phyloP scores from a whole-genome alignment of 2,329 filamentous ascomycete genomes.

The Arthrobotrys musiformis region DNA sequence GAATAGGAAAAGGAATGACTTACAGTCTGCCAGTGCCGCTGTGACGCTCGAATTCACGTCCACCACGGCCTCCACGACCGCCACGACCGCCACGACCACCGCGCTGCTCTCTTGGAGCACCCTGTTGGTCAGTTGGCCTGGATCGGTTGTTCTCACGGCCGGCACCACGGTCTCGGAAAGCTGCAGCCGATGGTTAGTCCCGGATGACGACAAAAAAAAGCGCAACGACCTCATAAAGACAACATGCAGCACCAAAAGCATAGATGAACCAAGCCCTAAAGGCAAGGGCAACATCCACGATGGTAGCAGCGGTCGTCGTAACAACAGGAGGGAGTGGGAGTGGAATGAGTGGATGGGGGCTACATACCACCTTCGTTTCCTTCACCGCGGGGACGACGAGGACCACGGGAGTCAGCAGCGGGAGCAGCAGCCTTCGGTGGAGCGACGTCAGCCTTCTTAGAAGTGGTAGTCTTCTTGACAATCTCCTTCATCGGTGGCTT shows the following conservation, averaged over 20 bases:
- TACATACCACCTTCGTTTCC: slow-evolving; percentile 57
- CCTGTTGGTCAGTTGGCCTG: slow-evolving; percentile 78
- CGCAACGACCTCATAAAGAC: slow-evolving; percentile 27
- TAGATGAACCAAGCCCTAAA: background rate
- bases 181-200: slow-evolving; percentile 64
- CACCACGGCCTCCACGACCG: slow-evolving; percentile 66
- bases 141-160: slow-evolving; percentile 84
- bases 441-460: slow-evolving; percentile 83
- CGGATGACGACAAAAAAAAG: slow-evolving; percentile 43
- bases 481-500: slow-evolving; percentile 85
- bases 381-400: slow-evolving; percentile 59
- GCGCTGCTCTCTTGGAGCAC: slow-evolving; percentile 63
- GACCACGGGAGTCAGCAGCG: slow-evolving; percentile 43
- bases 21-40: slow-evolving; percentile 60
- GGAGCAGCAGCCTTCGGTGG: slow-evolving; percentile 55
- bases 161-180: slow-evolving; percentile 87
- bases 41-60: slow-evolving; percentile 68
- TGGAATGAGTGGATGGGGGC: too few relatives aligned
- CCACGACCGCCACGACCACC: slow-evolving; percentile 56
- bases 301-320: too few relatives aligned
- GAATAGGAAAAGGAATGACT: background rate
- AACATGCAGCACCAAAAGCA: background rate
- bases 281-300: background rate
- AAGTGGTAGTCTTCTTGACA: slow-evolving; percentile 81
- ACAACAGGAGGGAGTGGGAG: background rate